phyloP scores from a whole-genome alignment of 768 basidiomycete species.

The Tulasnella sp. region DNA sequence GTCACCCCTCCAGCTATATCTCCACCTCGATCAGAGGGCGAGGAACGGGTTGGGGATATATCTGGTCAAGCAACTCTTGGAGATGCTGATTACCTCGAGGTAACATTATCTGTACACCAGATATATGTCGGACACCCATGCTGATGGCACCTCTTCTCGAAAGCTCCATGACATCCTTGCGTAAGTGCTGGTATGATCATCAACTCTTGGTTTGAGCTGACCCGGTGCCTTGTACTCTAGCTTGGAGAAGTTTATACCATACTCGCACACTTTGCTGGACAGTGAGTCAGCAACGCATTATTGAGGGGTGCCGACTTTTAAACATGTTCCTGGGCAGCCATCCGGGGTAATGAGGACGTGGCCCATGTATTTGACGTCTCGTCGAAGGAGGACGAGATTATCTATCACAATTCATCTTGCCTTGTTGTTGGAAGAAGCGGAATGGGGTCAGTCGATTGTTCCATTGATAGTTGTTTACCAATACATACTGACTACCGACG shows the following conservation, averaged over 20 bases:
- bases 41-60: background rate
- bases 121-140: background rate
- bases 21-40: background rate
- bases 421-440: constrained; percentile 64
- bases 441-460: constrained; percentile 42
- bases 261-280: constrained; percentile 30
- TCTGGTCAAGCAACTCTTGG: background rate
- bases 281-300: background rate
- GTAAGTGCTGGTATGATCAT: background rate
- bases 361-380: constrained; percentile 28
- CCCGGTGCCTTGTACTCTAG: background rate
- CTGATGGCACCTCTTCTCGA: background rate
- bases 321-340: background rate
- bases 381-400: constrained; percentile 44
- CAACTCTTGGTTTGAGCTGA: background rate
- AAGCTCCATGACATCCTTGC: constrained; percentile 8
- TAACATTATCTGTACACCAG: background rate
- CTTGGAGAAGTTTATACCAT: constrained; percentile 35
- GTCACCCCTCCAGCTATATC: background rate
- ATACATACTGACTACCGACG: background rate
- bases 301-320: background rate
- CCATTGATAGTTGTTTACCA: too few species aligned
- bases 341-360: constrained; percentile 32
- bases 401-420: constrained; percentile 49
- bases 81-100: constrained; percentile 8